Evolutionary conservation across 2,329 filamentous ascomycete genomes (phyloP), one percentile per base, ranked within the genome.

Genomic region (Epichloe coenophiala): DNA sequence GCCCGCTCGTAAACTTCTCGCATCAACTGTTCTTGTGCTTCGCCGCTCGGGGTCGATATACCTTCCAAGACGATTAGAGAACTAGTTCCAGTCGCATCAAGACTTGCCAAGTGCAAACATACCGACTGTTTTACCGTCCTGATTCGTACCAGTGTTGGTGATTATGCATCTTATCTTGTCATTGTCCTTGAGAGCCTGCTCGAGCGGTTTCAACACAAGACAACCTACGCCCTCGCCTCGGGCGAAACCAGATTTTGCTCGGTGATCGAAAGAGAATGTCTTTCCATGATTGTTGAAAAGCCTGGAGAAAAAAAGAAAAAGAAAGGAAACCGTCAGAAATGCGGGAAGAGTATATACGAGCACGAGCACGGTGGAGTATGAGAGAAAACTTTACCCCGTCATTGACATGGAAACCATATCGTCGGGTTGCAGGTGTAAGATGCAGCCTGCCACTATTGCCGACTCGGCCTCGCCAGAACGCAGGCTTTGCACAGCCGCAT

Each of bases 161-260:
- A 81, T 75, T 21, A 79, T 64, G 13, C 72, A 72, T 38, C 71
- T 65, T 50, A 78, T 73, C 1, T 70, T 67, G 58, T 84, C 78
- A 19, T 74, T 74, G 54, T 79, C 77, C 39, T 60, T 65, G 23
- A 80, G 59, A 3, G 80, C 80, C 51, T 76, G 68, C 33, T 72
- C 68, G 0, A 83, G 66, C 0, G 70, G 71, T 63, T 83, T 83
- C n/a, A 84, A 59, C 11, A 82, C 60, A 2, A 83, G 56, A 46
- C 74, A 68, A 3, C 68, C 76, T 19, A 74, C 71, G 3, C 78
- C 80, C 56, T 84, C 80, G 7, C 78, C 81, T 13, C 80, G 71
- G 0, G 73, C 79, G 56, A 80, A 85, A 0, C 82, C 82, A 39
- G 36, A 57, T 11, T 60, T 45, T 36, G 59, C 60, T 44, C 59